A percentile compares a stretch with the other conserved stretches of the same genome.
Evolutionary conservation across 2,329 filamentous ascomycete species (phyloP).

Genomic region (Penicillium sp.): DNA sequence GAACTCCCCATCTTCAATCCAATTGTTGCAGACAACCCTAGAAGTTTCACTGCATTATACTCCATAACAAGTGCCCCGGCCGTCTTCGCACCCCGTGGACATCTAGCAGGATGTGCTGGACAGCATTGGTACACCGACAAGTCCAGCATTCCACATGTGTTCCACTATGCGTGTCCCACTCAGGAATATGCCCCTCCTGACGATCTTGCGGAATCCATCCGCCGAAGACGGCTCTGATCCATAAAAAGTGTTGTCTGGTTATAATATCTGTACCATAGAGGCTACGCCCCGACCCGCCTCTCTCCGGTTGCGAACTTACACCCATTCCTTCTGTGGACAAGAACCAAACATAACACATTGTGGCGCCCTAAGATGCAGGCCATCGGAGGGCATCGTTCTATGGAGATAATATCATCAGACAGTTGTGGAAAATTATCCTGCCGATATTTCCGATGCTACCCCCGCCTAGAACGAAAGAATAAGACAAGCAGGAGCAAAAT

Average conservation of each 20-base stretch:
- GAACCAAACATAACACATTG: background rate
- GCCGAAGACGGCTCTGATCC: conserved; percentile 6
- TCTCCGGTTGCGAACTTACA: conserved; percentile 6
- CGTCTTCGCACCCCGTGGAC: background rate
- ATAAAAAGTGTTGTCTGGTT: conserved; percentile 1
- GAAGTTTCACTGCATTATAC: conserved; percentile 8
- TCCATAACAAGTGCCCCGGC: background rate
- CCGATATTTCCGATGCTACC: conserved; percentile 1
- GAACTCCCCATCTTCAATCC: background rate
- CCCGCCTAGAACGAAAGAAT: background rate
- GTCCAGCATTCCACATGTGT: conserved; percentile 8
- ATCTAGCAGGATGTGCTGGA: background rate
- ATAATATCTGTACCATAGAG: background rate
- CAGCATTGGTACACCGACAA: conserved; percentile 5
- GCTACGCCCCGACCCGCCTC: background rate
- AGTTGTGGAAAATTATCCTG: background rate
- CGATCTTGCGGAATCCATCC: conserved; percentile 7
- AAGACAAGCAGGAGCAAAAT: background rate
- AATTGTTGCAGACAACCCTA: background rate
- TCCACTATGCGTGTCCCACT: background rate
- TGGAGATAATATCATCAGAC: background rate
- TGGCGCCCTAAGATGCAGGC: background rate
- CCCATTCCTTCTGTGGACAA: background rate
- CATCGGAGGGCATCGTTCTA: no score
- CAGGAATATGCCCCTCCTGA: conserved; percentile 7